Evolutionary conservation across 106 monocot species (phyloP), one percentile per base, ranked within the genome.

Genomic region (Dendrobium catenatum): DNA sequence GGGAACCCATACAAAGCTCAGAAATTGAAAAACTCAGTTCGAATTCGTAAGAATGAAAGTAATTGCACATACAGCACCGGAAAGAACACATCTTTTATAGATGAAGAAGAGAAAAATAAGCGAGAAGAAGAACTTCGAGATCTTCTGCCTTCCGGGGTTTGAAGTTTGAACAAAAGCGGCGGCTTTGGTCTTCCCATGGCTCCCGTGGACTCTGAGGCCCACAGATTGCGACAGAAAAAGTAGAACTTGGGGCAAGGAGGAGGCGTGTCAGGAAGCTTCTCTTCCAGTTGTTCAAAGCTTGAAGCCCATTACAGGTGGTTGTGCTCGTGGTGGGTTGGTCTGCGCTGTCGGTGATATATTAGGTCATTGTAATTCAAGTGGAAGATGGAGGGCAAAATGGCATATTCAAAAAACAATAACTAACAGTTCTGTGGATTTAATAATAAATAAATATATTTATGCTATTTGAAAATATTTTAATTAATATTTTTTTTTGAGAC

Each of bases 161-260:
- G 61, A 61, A 61, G 70, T 70, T 70, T 70, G 70, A 70, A 31
- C 37, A 70, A 70, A 70, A 70, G 70, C 2, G 68, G 68, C 29
- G 70, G 70, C 70, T 37, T 29, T 70, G 70, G 15, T 33, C 70
- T 37, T 70, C 70, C 22, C 61, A 61, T 61, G 61, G n/a, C 61
- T 61, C 22, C 61, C 70, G 70, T 37, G 70, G 33, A 70, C 2
- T 31, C 70, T 1, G 37, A 11, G 13, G 64, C 13, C 64, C 70
- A 4, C 15, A 22, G 70, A 70, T 70, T 70, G 70, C 70, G 70
- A 70, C 70, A 15, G 70, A 64, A n/a, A 26, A 64, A n/a, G 24
- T 1, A 15, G 24, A 64, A 64, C 64, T 24, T 8, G 7, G 64
- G 24, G 6, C 7, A 22, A 22, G 4, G 51, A 31, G 47, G 9